phyloP scores from a whole-genome alignment of 164 flowering plant species.

The Litsea cubeba region DNA sequence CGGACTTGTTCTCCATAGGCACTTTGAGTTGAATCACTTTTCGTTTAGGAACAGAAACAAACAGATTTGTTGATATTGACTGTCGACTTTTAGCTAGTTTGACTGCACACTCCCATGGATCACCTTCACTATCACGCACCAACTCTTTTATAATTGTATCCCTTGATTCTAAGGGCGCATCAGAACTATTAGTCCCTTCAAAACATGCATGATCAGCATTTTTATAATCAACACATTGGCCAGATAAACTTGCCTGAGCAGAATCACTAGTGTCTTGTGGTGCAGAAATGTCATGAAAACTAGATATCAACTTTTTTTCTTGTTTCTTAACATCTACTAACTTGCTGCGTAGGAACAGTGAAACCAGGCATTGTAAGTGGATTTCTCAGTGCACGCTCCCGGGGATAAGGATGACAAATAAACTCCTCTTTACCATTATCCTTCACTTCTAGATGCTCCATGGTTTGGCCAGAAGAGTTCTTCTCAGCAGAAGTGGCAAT shows the following conservation, averaged over 20 bases:
- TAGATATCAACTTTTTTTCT: neutral
- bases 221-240: slow-evolving; percentile 16
- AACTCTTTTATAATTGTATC: slow-evolving; percentile 32
- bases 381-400: slow-evolving; percentile 35
- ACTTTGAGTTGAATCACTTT: slow-evolving; percentile 72
- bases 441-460: slow-evolving; percentile 11
- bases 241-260: neutral
- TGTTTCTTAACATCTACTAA: neutral
- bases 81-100: slow-evolving; percentile 33
- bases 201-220: slow-evolving; percentile 15
- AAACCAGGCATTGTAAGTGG: slow-evolving; percentile 28
- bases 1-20: slow-evolving; percentile 44
- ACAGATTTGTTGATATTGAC: slow-evolving; percentile 29
- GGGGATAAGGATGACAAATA: slow-evolving; percentile 37
- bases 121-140: slow-evolving; percentile 39
- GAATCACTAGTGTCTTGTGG: neutral
- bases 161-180: slow-evolving; percentile 13
- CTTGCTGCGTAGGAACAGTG: slow-evolving; percentile 1
- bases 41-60: slow-evolving; percentile 49
- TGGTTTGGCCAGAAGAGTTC: slow-evolving; percentile 19
- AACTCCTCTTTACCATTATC: slow-evolving; percentile 28
- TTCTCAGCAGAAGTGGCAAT: slow-evolving; percentile 9
- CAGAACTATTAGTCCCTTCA: neutral
- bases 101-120: slow-evolving; percentile 49
- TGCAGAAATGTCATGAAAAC: neutral